Percentiles rank a stretch among this genome's conserved stretches.
Evolutionary conservation across 805 yeast species (phyloP).

Genomic region (Candida jianshihensis): DNA sequence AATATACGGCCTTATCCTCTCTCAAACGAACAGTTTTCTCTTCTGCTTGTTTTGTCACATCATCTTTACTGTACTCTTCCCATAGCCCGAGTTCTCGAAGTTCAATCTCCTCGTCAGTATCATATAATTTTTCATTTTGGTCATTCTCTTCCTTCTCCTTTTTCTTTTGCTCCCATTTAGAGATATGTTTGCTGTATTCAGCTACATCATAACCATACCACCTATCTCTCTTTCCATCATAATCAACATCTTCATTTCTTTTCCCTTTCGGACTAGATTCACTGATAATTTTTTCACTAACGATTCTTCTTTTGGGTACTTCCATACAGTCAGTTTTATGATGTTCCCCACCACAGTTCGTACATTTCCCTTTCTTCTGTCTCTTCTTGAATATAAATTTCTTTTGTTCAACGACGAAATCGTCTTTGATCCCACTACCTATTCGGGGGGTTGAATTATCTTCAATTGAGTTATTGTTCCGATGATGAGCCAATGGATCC

Average conservation of each 20-base stretch:
- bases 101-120: constrained; percentile 39
- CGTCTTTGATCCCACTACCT: constrained; percentile 54
- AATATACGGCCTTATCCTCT: constrained; percentile 71
- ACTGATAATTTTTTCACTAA: constrained; percentile 2
- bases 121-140: constrained; percentile 17
- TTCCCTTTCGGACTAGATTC: constrained; percentile 7
- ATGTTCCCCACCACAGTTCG: constrained; percentile 56
- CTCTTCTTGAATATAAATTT: constrained; percentile 3
- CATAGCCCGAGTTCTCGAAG: constrained; percentile 32
- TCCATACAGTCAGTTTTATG: constrained; percentile 49
- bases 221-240: constrained; percentile 24
- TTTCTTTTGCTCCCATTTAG: constrained; percentile 36
- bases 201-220: constrained; percentile 64
- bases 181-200: constrained; percentile 49
- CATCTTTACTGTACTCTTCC: constrained; percentile 9
- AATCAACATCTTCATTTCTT: constrained; percentile 21
- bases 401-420: constrained; percentile 18
- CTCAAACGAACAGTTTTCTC: constrained; percentile 51
- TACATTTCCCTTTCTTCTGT: constrained; percentile 35
- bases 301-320: constrained; percentile 34
- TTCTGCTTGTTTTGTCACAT: constrained; percentile 27
- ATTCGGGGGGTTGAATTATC: constrained; percentile 41
- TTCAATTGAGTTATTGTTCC: constrained; percentile 23
- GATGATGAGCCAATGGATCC: constrained; percentile 54
- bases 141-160: constrained; percentile 14